These are phyloP conservation scores for Ramalina peruviana DNA, from an alignment of 495 filamentous ascomycete species.

Conservation along the genomic window DNA sequence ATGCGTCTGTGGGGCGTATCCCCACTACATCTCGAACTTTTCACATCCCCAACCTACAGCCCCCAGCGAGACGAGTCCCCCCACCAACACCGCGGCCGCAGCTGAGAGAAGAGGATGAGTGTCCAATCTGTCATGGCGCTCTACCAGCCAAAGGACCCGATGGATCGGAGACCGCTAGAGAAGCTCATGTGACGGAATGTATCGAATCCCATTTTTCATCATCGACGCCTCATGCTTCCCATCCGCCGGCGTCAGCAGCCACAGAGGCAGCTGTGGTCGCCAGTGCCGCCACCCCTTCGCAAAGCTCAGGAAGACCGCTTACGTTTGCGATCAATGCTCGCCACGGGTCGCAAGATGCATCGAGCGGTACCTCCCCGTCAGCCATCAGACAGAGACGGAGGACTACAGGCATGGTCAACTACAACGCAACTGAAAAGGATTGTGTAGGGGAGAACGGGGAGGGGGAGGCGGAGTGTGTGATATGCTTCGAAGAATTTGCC, in stretches of 20 bases:
- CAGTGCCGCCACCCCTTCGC: conserved; percentile 6
- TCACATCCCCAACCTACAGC: conserved; percentile 16
- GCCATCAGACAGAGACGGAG: conserved; percentile 5
- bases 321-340: background rate
- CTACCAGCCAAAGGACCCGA: conserved; percentile 53
- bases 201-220: conserved; percentile 38
- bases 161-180: conserved; percentile 47
- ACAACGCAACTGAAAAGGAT: conserved; percentile 83
- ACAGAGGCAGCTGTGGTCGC: conserved; percentile 10
- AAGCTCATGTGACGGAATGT: conserved; percentile 65
- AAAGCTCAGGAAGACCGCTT: conserved; percentile 7
- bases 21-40: conserved; percentile 7
- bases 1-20: conserved; percentile 10
- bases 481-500: conserved; percentile 93
- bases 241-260: conserved; percentile 11
- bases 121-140: conserved; percentile 69
- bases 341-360: background rate
- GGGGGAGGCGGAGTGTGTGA: conserved; percentile 59
- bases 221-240: conserved; percentile 2
- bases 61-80: conserved; percentile 16
- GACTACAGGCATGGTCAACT: conserved; percentile 43
- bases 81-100: conserved; percentile 20
- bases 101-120: conserved; percentile 73
- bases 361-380: background rate
- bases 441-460: conserved; percentile 54